These are phyloP conservation scores for Ettlia oleoabundans DNA, from an alignment of 139 green algal genomes.

Conservation along the genomic window DNA sequence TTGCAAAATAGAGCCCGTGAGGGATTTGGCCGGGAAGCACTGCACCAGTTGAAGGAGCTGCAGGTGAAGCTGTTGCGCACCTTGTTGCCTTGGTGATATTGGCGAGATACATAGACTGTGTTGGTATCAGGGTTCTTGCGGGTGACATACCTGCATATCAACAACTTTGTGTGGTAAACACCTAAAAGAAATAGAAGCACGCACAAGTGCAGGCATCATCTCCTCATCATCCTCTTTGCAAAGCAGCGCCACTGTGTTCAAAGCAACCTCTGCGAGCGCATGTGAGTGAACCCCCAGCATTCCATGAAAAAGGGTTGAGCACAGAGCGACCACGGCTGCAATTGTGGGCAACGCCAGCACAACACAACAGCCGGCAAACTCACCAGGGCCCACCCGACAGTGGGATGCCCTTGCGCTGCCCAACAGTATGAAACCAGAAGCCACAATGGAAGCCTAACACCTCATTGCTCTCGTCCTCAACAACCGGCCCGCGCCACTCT, in stretches of 20 bases:
- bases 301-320: too few species aligned
- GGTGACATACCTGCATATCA: slow-evolving; percentile 94
- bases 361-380: too few species aligned
- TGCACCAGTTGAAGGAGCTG: slow-evolving; percentile 73
- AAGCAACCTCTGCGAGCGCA: too few species aligned
- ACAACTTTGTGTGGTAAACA: too few species aligned
- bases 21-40: not conserved
- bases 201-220: too few species aligned
- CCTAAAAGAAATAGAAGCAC: too few species aligned
- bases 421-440: slow-evolving; percentile 98
- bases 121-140: slow-evolving; percentile 88
- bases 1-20: slow-evolving; percentile 54
- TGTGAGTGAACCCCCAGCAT: too few species aligned
- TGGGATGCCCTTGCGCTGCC: slow-evolving; percentile 90
- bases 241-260: too few species aligned
- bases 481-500: slow-evolving; percentile 82
- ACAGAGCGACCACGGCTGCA: too few species aligned
- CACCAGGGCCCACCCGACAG: slow-evolving; percentile 94
- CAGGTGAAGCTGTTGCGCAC: slow-evolving; percentile 67
- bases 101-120: slow-evolving; percentile 83
- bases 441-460: slow-evolving; percentile 77
- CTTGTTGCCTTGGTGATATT: slow-evolving; percentile 68
- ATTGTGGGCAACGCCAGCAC: too few species aligned
- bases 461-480: slow-evolving; percentile 83
- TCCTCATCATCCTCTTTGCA: too few species aligned